These are phyloP conservation scores for Fonsecaea pedrosoi DNA, from an alignment of 2,329 filamentous ascomycete genomes.

Conservation along the genomic window DNA sequence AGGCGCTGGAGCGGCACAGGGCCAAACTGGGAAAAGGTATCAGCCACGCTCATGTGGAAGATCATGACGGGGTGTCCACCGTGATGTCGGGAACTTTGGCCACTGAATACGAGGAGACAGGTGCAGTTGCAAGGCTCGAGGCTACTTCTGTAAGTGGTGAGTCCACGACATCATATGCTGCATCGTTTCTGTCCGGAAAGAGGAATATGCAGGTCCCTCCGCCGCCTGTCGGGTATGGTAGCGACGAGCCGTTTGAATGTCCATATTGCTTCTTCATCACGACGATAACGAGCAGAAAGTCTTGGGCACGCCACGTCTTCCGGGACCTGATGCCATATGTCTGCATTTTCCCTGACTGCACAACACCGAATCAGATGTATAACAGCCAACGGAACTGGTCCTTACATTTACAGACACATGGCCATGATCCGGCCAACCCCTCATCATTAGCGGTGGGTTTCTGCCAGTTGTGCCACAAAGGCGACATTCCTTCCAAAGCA, in stretches of 20 bases:
- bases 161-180: constrained; percentile 11
- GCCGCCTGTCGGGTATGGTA: too few species aligned
- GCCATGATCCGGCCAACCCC: constrained; percentile 1
- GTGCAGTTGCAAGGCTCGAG: constrained; percentile 23
- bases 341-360: constrained; percentile 43
- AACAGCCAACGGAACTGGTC: constrained; percentile 25
- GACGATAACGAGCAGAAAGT: constrained; percentile 35
- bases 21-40: constrained; percentile 43
- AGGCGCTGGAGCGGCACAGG: constrained; percentile 48
- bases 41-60: constrained; percentile 21
- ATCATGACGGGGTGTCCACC: constrained; percentile 1
- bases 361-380: constrained; percentile 35
- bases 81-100: constrained; percentile 4
- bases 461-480: constrained; percentile 1
- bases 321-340: constrained; percentile 50
- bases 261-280: constrained; percentile 52
- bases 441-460: background rate
- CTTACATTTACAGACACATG: too few species aligned
- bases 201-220: background rate
- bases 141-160: background rate
- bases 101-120: background rate
- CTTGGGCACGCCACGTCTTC: constrained; percentile 51
- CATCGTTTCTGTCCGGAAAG: background rate
- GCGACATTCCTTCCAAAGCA: too few species aligned
- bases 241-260: constrained; percentile 46